A percentile compares a stretch with the other conserved stretches of the same genome.
These are phyloP conservation scores for Aspergillus carlsbadensis DNA, from an alignment of 495 filamentous ascomycete genomes.

Conservation along the genomic window DNA sequence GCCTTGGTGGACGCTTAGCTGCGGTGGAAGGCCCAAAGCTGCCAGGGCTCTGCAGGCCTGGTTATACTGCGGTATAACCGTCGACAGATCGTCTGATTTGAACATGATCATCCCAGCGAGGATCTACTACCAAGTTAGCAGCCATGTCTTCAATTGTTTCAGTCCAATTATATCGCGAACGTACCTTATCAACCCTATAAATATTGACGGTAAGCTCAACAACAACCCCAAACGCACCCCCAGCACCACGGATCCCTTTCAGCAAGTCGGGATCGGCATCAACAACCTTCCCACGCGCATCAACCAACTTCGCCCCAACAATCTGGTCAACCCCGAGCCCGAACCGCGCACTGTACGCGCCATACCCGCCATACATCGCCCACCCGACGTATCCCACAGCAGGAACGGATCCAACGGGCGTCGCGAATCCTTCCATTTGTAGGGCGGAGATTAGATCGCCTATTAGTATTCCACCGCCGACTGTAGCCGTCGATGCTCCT, in stretches of 20 bases:
- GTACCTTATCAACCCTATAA: slow-evolving; percentile 32
- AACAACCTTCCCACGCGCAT: slow-evolving; percentile 19
- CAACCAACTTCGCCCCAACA: background rate
- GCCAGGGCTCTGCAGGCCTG: slow-evolving; percentile 20
- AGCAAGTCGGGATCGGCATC: slow-evolving; percentile 31
- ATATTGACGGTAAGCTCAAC: slow-evolving; percentile 39
- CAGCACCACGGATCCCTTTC: slow-evolving; percentile 37
- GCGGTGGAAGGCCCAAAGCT: slow-evolving; percentile 20
- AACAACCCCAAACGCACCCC: slow-evolving; percentile 41
- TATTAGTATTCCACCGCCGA: background rate
- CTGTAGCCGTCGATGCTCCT: slow-evolving; percentile 14
- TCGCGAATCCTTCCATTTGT: background rate
- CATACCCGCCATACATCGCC: slow-evolving; percentile 11
- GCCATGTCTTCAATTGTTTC: background rate
- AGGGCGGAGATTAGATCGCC: background rate
- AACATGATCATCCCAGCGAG: slow-evolving; percentile 35
- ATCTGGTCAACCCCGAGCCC: slow-evolving; percentile 8
- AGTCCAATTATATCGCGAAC: slow-evolving; percentile 3
- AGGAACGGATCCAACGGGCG: background rate
- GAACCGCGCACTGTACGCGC: background rate
- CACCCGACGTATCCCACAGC: slow-evolving; percentile 4
- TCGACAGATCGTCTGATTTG: slow-evolving; percentile 25
- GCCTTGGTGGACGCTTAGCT: slow-evolving; percentile 29
- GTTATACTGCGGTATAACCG: slow-evolving; percentile 25
- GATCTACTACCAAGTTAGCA: slow-evolving; percentile 18